Evolutionary conservation across 805 yeast genomes (phyloP).

Genomic region (Candida awuae): DNA sequence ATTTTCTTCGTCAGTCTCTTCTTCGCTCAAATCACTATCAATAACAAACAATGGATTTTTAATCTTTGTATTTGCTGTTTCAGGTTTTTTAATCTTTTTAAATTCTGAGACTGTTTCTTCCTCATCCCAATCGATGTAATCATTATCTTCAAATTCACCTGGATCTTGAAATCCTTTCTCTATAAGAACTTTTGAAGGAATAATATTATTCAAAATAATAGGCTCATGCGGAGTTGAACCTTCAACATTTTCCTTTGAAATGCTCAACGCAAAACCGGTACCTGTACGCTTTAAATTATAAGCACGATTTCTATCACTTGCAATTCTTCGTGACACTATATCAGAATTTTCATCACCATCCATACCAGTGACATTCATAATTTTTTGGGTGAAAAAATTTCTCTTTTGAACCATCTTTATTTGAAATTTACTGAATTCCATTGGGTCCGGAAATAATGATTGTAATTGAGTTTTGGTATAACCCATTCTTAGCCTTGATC

Average conservation of each 20-base stretch:
- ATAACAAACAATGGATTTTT: slow-evolving; percentile 3
- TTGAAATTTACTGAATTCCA: slow-evolving; percentile 90
- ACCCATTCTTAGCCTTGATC: slow-evolving; percentile 92
- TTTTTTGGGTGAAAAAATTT: slow-evolving; percentile 78
- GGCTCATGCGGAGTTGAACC: slow-evolving; percentile 31
- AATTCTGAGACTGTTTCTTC: slow-evolving; percentile 17
- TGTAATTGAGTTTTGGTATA: slow-evolving; percentile 84
- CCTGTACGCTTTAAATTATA: slow-evolving; percentile 70
- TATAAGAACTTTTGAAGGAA: slow-evolving; percentile 2
- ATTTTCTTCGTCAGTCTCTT: slow-evolving; percentile 33
- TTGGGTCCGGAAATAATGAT: slow-evolving; percentile 68
- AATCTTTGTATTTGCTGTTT: neutral
- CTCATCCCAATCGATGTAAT: slow-evolving; percentile 21
- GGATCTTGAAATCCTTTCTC: neutral
- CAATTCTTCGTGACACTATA: slow-evolving; percentile 49
- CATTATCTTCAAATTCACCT: slow-evolving; percentile 8
- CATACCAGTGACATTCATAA: slow-evolving; percentile 80
- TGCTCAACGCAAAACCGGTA: slow-evolving; percentile 76
- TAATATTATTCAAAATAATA: slow-evolving; percentile 8
- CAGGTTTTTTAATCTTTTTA: slow-evolving; percentile 5
- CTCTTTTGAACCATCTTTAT: slow-evolving; percentile 88
- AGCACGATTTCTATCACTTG: slow-evolving; percentile 73
- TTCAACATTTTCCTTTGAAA: slow-evolving; percentile 31
- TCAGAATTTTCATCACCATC: slow-evolving; percentile 40
- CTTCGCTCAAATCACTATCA: slow-evolving; percentile 5